Percentiles rank a stretch among this genome's conserved stretches.
Conservation (phyloP, 768 basidiomycete species). For the Pulveroboletus sp. region DNA sequence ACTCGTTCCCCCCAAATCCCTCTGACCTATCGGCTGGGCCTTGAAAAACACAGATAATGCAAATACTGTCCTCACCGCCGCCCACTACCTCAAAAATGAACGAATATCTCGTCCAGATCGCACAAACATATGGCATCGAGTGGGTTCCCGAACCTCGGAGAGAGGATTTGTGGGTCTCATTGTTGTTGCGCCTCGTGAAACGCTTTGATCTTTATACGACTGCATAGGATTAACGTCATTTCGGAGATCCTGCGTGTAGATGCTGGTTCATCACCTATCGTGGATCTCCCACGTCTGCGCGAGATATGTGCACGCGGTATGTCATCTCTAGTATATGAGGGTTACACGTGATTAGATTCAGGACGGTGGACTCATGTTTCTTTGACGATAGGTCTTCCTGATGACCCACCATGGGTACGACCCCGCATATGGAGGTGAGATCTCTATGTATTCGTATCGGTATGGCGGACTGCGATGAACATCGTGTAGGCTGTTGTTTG, state of each 20-base stretch:
- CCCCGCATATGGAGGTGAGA: constrained; percentile 75
- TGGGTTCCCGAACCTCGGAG: constrained; percentile 62
- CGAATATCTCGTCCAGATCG: constrained; percentile 49
- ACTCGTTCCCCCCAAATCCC: background rate
- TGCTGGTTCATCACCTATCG: constrained; percentile 39
- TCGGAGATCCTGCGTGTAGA: constrained; percentile 54
- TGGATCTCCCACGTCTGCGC: constrained; percentile 55
- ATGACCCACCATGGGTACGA: constrained; percentile 70
- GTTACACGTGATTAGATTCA: background rate
- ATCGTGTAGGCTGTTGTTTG: constrained; percentile 51
- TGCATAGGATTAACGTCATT: constrained; percentile 45
- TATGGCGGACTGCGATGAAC: constrained; percentile 3
- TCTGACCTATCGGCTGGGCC: background rate
- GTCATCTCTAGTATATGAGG: constrained; percentile 10
- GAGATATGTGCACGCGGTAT: constrained; percentile 58
- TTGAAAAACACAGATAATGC: constrained; percentile 39
- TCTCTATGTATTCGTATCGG: background rate
- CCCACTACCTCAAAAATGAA: constrained; percentile 57
- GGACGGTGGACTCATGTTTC: background rate
- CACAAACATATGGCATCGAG: constrained; percentile 45
- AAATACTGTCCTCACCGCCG: constrained; percentile 46
- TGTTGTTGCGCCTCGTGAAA: background rate
- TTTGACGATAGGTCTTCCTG: constrained; percentile 54
- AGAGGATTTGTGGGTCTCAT: constrained; percentile 52
- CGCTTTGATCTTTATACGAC: background rate